Evolutionary conservation across 2,329 filamentous ascomycete species (phyloP).

Genomic region (Sodiomyces alkalinus): DNA sequence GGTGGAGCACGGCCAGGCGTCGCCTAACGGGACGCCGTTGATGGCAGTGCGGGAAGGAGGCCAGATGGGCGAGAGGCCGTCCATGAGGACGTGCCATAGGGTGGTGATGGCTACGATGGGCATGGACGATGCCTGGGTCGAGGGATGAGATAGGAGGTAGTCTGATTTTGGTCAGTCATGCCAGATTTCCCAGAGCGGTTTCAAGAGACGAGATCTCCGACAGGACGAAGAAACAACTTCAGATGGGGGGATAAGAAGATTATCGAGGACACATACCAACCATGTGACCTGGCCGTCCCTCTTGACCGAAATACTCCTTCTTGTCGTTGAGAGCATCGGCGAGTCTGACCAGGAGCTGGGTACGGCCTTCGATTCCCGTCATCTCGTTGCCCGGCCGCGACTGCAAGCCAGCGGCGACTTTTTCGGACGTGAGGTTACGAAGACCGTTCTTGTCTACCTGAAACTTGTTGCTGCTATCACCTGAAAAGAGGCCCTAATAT

Average conservation of each 20-base stretch:
- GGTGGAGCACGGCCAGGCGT: conserved; percentile 80
- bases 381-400: conserved; percentile 68
- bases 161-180: conserved; percentile 34
- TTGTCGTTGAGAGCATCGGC: conserved; percentile 60
- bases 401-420: conserved; percentile 70
- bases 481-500: conserved; percentile 75
- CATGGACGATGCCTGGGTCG: conserved; percentile 75
- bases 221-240: too few species aligned
- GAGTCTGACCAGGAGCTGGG: conserved; percentile 62
- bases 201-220: too few species aligned
- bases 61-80: conserved; percentile 78
- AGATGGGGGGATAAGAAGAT: too few species aligned
- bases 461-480: conserved; percentile 63
- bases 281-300: conserved; percentile 84
- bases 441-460: conserved; percentile 82
- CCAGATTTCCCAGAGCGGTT: too few species aligned
- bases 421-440: conserved; percentile 55
- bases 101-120: conserved; percentile 78
- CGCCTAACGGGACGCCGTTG: conserved; percentile 74
- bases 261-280: conserved; percentile 44
- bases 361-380: conserved; percentile 71
- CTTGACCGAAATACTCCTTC: conserved; percentile 67
- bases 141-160: conserved; percentile 81
- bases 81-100: conserved; percentile 82
- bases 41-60: conserved; percentile 73